Base-by-base conservation (phyloP, 1,284 basidiomycete species). In the Ganoderma leucocontextum region DNA sequence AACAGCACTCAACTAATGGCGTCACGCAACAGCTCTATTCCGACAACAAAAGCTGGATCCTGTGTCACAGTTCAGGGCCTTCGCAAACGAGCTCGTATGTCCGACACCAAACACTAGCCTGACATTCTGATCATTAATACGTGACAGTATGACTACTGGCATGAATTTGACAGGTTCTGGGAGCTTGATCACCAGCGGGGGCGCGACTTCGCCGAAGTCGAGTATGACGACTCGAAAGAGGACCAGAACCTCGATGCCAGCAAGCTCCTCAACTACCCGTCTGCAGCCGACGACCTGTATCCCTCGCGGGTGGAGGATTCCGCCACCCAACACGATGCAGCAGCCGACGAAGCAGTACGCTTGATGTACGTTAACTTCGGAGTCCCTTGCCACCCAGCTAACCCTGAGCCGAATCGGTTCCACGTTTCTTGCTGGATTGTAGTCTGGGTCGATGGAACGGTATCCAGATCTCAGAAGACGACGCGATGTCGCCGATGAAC, bases 11-110 rank as follows among this genome's bases (percentile, higher is more conserved):
- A 13, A 47, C 22, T 2, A 22, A 35, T 19, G n/a, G 52, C 1
- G 33, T 22, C 33, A 22, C 63, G 12, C 0, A 29, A 17, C 72
- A 83, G 84, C 79, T 1, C 75, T 82, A 2, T 82, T 82, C 73
- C 63, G 72, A 49, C 76, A 79, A 42, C 77, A 80, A 42, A 75
- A 75, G 38, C 60, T 79, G 1, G 74, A 79, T 53, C 64, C 73
- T 0, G 62, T 44, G 12, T 62, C 72, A 15, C 75, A 78, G 41
- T 76, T 80, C 58, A 72, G 73, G 33, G 66, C 44, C 1, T 75
- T 77, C 35, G 74, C 76, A 1, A 70, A 69, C 66, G 78, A 78
- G 4, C 47, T 80, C 66, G 79, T 79, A 52, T 29, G 76, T 72
- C 8, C 15, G 12, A 15, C 10, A 2, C 36, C 5, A 3, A 7